Evolutionary conservation across 352 stramenopile genomes (phyloP), one percentile per base, ranked within the genome.

Genomic region (Phytophthora brassicae): DNA sequence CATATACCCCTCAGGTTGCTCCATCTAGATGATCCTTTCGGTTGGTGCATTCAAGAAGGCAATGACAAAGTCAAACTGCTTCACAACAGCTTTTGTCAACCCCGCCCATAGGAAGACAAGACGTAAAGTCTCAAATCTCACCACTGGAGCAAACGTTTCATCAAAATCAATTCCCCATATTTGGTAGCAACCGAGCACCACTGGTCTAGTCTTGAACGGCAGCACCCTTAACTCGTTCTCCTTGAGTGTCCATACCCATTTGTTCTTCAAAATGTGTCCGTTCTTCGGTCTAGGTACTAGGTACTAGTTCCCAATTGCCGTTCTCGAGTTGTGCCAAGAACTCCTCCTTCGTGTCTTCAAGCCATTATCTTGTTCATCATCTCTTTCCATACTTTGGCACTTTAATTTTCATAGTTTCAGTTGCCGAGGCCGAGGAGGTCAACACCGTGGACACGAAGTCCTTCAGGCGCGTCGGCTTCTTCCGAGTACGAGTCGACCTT

Each of bases 121-220:
- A 38, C 29, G 6, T 17, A 65, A 17, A 6, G 39, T 53, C n/a
- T 65, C 53, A 42, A 65, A 65, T 23, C 39, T 56, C 45, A 56
- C 48, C 2, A 43, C 19, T 5, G 26, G 31, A 12, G 31, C 31
- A 16, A 38, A 28, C 11, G 45, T 13, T n/a, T 64, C 56, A 52
- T 64, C 47, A 64, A 50, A 64, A 17, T 64, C 56, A 41, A 58
- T 42, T 29, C 36, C 36, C 38, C 46, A 58, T 29, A 58, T 64
- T 41, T 64, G 47, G 13, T 48, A 48, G 13, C 57, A 58, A 31
- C 56, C 39, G 0, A 49, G 23, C n/a, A 64, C 56, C 2, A 53
- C 56, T 13, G 58, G n/a, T 14, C 47, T 16, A 22, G 47, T 41
- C n/a, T n/a, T n/a, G n/a, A n/a, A n/a, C n/a, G n/a, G n/a, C n/a